Evolutionary conservation across 148 eudicot genomes (phyloP).

Genomic region (Camellia sinensis): DNA sequence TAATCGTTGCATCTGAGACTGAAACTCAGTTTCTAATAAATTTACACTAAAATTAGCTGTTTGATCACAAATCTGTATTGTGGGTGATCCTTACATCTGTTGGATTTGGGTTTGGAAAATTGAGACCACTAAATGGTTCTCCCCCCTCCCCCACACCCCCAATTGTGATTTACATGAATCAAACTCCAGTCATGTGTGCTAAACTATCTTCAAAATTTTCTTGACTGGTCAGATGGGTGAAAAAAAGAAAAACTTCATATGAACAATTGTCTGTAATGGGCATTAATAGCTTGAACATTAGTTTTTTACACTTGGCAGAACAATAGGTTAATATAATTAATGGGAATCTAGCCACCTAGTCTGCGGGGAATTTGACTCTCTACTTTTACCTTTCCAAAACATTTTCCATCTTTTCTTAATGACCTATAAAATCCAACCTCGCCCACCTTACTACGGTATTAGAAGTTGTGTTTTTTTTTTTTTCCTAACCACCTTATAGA

Average conservation of each 20-base stretch:
- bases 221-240: neutral
- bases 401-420: neutral
- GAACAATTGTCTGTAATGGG: too few species aligned
- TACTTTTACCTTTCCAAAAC: neutral
- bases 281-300: too few species aligned
- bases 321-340: neutral
- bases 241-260: neutral
- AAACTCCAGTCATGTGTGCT: neutral
- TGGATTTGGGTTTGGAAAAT: slow-evolving; percentile 1
- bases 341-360: neutral
- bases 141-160: neutral
- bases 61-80: neutral
- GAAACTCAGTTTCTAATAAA: neutral
- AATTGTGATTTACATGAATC: neutral
- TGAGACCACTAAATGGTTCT: neutral
- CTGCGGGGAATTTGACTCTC: neutral
- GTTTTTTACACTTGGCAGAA: too few species aligned
- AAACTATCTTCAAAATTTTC: neutral
- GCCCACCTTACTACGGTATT: neutral
- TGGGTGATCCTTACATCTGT: neutral
- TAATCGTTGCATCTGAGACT: neutral
- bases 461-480: neutral
- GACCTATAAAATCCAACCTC: neutral
- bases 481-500: neutral
- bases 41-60: neutral